Conservation (phyloP, 495 filamentous ascomycete genomes). For the Clohesyomyces aquaticus region DNA sequence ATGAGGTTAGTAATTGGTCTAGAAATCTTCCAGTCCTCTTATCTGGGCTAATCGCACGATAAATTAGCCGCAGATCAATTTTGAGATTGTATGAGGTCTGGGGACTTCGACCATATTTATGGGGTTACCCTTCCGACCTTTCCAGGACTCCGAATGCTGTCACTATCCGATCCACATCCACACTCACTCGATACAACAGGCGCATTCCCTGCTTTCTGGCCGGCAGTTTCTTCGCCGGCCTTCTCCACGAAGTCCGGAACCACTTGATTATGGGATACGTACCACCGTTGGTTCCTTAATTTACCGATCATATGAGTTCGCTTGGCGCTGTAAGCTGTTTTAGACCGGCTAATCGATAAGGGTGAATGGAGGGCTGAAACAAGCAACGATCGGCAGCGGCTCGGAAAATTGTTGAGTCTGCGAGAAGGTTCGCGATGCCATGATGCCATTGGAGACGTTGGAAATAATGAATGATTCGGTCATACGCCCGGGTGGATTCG, state of each 20-base stretch:
- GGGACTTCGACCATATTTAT: too few species aligned
- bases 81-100: too few species aligned
- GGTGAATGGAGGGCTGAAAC: neutral
- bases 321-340: neutral
- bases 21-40: too few species aligned
- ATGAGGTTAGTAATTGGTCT: too few species aligned
- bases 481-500: too few species aligned
- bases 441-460: neutral
- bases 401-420: neutral
- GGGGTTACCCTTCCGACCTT: too few species aligned
- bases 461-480: too few species aligned
- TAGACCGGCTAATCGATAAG: constrained; percentile 13
- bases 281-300: constrained; percentile 5
- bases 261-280: neutral
- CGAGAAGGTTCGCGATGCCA: neutral
- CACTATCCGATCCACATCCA: too few species aligned
- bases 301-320: neutral
- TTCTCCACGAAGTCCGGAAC: neutral
- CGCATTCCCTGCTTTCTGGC: neutral
- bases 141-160: too few species aligned
- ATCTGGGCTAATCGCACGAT: too few species aligned
- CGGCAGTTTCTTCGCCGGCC: constrained; percentile 1
- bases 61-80: too few species aligned
- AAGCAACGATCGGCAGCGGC: constrained; percentile 23
- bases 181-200: too few species aligned